Evolutionary conservation across 2,329 filamentous ascomycete genomes (phyloP).

Genomic region (Helminthosporium solani): DNA sequence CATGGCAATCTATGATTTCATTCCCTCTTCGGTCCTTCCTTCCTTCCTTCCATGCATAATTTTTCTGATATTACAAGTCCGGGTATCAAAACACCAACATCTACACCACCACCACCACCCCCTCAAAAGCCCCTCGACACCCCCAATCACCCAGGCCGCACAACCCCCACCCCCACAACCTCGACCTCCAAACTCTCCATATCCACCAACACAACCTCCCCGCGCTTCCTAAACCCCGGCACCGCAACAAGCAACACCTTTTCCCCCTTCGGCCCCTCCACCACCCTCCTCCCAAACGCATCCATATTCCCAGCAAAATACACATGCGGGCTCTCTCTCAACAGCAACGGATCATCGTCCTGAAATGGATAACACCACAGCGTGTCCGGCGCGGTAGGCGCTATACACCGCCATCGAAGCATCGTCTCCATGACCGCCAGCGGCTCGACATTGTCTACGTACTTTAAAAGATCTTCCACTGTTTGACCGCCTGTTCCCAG

Average conservation of each 20-base stretch:
- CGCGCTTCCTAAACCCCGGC: slow-evolving; percentile 76
- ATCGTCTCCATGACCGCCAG: slow-evolving; percentile 92
- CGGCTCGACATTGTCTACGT: slow-evolving; percentile 74
- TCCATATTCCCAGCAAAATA: slow-evolving; percentile 89
- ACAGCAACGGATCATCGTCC: slow-evolving; percentile 85
- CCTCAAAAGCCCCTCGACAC: neutral
- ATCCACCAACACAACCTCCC: slow-evolving; percentile 81
- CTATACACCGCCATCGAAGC: slow-evolving; percentile 86
- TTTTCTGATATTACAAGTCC: too few species aligned
- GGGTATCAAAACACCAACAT: neutral
- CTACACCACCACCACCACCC: neutral
- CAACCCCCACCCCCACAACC: slow-evolving; percentile 49
- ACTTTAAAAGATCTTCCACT: slow-evolving; percentile 89
- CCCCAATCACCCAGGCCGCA: slow-evolving; percentile 9
- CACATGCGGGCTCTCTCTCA: slow-evolving; percentile 82
- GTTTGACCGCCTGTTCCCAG: slow-evolving; percentile 90
- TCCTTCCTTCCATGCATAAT: too few species aligned
- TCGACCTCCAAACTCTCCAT: slow-evolving; percentile 80
- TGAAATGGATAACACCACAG: slow-evolving; percentile 97
- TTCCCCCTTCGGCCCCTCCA: slow-evolving; percentile 66
- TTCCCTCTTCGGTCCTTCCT: too few species aligned
- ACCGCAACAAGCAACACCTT: slow-evolving; percentile 76
- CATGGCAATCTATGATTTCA: too few species aligned
- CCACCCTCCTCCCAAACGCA: slow-evolving; percentile 69
- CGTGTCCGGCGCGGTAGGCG: slow-evolving; percentile 94